phyloP scores from a whole-genome alignment of 148 eudicot species.

The Rhododendron ovatum region DNA sequence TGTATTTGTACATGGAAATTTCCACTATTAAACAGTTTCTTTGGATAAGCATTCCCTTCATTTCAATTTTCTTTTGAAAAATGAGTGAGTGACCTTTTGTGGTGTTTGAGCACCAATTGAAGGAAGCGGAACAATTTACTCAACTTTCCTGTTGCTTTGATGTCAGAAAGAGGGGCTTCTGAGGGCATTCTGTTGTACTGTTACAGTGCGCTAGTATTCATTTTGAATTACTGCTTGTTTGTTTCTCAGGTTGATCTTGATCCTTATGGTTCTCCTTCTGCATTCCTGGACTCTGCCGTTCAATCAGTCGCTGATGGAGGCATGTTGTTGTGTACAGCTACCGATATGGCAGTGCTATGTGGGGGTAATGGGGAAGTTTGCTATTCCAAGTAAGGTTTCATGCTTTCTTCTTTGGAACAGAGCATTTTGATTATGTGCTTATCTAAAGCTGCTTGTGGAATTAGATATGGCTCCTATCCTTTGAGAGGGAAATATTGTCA shows the following conservation, averaged over 20 bases:
- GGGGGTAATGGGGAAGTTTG: slow-evolving; percentile 97
- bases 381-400: slow-evolving; percentile 79
- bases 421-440: not conserved
- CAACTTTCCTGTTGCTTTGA: not conserved
- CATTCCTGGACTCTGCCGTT: slow-evolving; percentile 90
- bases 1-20: not conserved
- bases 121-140: not conserved
- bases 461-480: slow-evolving; percentile 90
- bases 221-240: not conserved
- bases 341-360: slow-evolving; percentile 97
- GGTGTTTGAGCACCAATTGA: not conserved
- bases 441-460: slow-evolving; percentile 23
- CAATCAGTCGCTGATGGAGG: slow-evolving; percentile 96
- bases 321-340: slow-evolving; percentile 95
- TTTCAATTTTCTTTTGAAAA: not conserved
- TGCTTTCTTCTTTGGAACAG: not conserved
- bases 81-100: not conserved
- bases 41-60: not conserved
- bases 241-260: slow-evolving; percentile 92
- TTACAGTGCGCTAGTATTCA: not conserved
- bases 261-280: slow-evolving; percentile 98
- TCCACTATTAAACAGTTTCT: not conserved
- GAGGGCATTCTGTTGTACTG: not conserved
- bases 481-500: slow-evolving; percentile 86
- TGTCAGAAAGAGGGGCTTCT: not conserved